phyloP scores from a whole-genome alignment of 345 rosid genomes.

The Litchi chinensis region DNA sequence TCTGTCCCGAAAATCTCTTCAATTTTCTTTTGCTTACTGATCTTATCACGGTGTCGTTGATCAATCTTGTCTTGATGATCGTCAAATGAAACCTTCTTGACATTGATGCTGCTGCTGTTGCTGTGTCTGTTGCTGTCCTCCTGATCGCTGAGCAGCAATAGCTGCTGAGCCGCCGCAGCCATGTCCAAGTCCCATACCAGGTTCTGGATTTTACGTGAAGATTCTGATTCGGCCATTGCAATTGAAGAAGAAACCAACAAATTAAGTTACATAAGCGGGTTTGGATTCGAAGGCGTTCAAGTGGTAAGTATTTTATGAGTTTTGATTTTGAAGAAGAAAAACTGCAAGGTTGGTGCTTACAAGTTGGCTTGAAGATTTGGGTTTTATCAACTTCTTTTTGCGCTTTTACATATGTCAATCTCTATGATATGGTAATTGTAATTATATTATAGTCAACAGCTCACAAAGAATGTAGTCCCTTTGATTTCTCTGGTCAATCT shows the following conservation, averaged over 20 bases:
- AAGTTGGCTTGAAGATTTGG: constrained; percentile 20
- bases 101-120: constrained; percentile 1
- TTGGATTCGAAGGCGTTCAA: constrained; percentile 23
- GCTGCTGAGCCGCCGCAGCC: constrained; percentile 42
- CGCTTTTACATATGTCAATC: background rate
- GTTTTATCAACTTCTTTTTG: background rate
- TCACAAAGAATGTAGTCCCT: background rate
- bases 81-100: too few relatives aligned
- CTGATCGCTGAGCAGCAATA: constrained; percentile 46
- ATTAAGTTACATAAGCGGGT: background rate
- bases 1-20: constrained; percentile 44
- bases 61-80: background rate
- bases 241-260: background rate
- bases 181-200: constrained; percentile 29
- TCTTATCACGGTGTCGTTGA: constrained; percentile 20
- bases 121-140: constrained; percentile 10
- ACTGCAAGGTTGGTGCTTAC: constrained; percentile 31
- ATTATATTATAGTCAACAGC: background rate
- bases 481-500: background rate
- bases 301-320: constrained; percentile 15
- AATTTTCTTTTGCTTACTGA: constrained; percentile 31
- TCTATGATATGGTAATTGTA: background rate
- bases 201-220: constrained; percentile 1
- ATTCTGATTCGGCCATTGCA: constrained; percentile 13
- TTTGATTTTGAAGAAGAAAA: constrained; percentile 6